These are phyloP conservation scores for Parasitella parasitica DNA, from an alignment of 371 early-diverging fungal genomes.

Conservation along the genomic window DNA sequence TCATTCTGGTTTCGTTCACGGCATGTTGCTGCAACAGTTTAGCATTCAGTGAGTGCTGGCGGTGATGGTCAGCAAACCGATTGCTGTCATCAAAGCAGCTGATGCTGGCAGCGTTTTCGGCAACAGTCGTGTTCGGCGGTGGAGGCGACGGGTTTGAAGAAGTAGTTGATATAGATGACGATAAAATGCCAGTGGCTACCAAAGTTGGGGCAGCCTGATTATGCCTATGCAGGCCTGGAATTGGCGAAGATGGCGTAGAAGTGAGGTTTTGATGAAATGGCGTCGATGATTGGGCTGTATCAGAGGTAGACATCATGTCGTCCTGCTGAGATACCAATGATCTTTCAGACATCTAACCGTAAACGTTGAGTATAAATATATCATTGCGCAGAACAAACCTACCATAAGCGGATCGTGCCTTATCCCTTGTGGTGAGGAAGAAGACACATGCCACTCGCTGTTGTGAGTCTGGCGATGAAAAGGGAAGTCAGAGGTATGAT, in stretches of 20 bases:
- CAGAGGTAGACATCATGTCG: background rate
- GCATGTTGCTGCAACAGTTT: conserved; percentile 32
- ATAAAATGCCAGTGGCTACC: background rate
- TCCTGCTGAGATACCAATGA: background rate
- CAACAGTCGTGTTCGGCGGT: no score
- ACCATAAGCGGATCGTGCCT: conserved; percentile 11
- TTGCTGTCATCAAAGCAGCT: background rate
- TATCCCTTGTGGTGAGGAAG: background rate
- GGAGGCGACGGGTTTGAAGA: conserved; percentile 7
- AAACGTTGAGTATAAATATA: background rate
- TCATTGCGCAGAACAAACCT: background rate
- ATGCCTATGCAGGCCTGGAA: background rate
- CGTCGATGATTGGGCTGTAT: background rate
- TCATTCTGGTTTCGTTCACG: conserved; percentile 25
- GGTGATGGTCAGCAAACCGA: background rate
- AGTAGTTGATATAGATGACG: conserved; percentile 1
- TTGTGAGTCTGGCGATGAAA: background rate
- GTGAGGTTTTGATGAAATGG: background rate
- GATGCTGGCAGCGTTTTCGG: background rate
- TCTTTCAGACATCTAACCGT: conserved; percentile 3
- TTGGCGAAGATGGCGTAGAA: background rate
- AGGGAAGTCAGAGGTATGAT: background rate
- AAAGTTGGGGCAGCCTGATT: background rate
- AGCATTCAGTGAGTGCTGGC: background rate
- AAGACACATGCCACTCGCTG: background rate